Conservation (phyloP, 139 green algal species). For the Coelastrella sp. region DNA sequence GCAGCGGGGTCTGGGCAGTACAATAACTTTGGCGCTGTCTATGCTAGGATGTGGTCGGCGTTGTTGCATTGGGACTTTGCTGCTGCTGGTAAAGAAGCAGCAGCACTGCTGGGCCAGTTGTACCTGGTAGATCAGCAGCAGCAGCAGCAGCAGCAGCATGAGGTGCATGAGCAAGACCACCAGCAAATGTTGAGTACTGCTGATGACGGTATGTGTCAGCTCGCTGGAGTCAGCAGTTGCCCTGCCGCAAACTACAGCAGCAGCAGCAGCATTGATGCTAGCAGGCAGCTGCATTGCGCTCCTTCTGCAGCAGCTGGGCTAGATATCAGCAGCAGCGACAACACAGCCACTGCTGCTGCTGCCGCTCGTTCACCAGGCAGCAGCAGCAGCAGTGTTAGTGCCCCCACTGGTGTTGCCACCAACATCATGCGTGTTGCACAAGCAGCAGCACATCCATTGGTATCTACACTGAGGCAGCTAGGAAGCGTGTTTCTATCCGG, state of each 20-base stretch:
- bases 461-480: not conserved
- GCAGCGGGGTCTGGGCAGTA: not conserved
- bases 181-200: not conserved
- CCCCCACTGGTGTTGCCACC: not conserved
- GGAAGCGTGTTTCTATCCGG: slow-evolving; percentile 49
- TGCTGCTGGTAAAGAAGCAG: not conserved
- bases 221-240: too few species aligned
- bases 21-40: not conserved
- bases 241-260: not conserved
- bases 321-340: slow-evolving; percentile 16
- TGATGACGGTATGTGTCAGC: not conserved
- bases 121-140: slow-evolving; percentile 1
- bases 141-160: slow-evolving; percentile 19
- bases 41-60: slow-evolving; percentile 8
- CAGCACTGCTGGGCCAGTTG: slow-evolving; percentile 18
- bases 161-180: not conserved
- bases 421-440: slow-evolving; percentile 57
- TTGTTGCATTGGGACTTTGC: slow-evolving; percentile 1
- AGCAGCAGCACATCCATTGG: slow-evolving; percentile 23
- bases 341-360: not conserved
- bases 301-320: not conserved
- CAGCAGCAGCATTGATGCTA: not conserved
- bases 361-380: not conserved
- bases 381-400: not conserved
- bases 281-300: not conserved